A percentile compares a stretch with the other conserved stretches of the same genome.
Evolutionary conservation across 331 rosid species (phyloP).

Genomic region (Cydonia oblonga): DNA sequence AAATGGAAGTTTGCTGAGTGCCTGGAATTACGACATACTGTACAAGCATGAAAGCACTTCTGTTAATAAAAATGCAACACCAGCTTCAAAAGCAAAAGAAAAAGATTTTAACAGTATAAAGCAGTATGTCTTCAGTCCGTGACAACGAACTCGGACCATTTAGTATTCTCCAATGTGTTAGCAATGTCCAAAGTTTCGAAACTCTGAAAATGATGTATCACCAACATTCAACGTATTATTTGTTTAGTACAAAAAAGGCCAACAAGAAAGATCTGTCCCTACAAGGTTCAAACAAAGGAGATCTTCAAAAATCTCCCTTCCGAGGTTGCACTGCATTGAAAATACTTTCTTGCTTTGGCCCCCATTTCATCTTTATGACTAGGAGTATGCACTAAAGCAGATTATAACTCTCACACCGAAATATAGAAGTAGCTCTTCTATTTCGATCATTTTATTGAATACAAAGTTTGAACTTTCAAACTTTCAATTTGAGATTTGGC

Average conservation of each 20-base stretch:
- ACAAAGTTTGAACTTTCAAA: no score
- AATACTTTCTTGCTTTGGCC: background rate
- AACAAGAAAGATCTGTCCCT: background rate
- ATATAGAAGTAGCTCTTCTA: no score
- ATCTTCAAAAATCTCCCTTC: background rate
- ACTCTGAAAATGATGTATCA: slow-evolving; percentile 12
- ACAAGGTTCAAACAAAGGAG: background rate
- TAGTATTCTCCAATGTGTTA: background rate
- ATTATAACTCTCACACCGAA: no score
- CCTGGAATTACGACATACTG: background rate
- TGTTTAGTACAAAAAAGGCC: background rate
- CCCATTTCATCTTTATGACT: no score
- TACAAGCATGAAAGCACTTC: background rate
- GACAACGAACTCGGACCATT: background rate
- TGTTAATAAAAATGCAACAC: background rate
- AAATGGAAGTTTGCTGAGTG: background rate
- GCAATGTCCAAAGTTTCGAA: background rate
- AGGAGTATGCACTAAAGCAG: no score
- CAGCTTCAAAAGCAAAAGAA: background rate
- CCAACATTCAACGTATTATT: background rate
- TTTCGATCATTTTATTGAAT: no score
- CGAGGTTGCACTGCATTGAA: background rate
- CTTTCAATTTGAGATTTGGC: no score
- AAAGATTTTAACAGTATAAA: slow-evolving; percentile 1
- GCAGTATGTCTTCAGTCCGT: background rate